Evolutionary conservation across 805 yeast genomes (phyloP).

Genomic region (Ogataea pini): DNA sequence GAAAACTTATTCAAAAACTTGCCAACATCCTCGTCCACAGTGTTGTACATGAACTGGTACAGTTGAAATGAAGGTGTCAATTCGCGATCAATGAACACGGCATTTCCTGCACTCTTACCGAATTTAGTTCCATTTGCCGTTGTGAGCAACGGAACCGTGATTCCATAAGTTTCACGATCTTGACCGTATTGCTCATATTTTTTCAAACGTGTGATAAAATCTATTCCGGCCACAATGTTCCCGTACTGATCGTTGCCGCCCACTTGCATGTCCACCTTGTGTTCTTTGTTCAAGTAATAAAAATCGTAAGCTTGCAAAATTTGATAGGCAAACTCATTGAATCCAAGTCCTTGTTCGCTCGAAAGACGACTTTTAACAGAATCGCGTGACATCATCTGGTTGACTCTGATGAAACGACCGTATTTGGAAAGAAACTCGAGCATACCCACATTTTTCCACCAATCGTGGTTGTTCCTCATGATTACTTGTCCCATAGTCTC

Average conservation of each 20-base stretch:
- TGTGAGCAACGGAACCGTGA: constrained; percentile 88
- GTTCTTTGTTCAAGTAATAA: constrained; percentile 66
- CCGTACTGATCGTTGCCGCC: constrained; percentile 99
- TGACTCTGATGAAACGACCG: constrained; percentile 78
- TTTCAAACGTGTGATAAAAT: constrained; percentile 66
- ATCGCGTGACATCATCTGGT: constrained; percentile 87
- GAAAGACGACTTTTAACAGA: constrained; percentile 75
- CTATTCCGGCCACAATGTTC: constrained; percentile 93
- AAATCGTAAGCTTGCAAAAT: constrained; percentile 92
- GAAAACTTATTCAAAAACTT: constrained; percentile 77
- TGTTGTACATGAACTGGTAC: constrained; percentile 81
- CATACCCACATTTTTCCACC: constrained; percentile 85
- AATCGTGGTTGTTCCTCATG: constrained; percentile 63
- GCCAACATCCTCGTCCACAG: constrained; percentile 73
- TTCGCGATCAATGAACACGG: constrained; percentile 77
- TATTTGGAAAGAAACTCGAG: constrained; percentile 73
- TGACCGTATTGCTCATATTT: constrained; percentile 19
- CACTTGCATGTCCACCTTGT: constrained; percentile 69
- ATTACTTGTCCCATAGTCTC: constrained; percentile 19
- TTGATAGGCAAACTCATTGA: constrained; percentile 93
- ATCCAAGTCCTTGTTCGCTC: constrained; percentile 79
- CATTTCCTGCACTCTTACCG: constrained; percentile 97
- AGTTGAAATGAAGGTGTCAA: constrained; percentile 78
- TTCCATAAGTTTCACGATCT: constrained; percentile 53
- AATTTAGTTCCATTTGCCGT: constrained; percentile 90